Conservation (phyloP, 768 basidiomycete genomes). For the Tephrocybe sp. region DNA sequence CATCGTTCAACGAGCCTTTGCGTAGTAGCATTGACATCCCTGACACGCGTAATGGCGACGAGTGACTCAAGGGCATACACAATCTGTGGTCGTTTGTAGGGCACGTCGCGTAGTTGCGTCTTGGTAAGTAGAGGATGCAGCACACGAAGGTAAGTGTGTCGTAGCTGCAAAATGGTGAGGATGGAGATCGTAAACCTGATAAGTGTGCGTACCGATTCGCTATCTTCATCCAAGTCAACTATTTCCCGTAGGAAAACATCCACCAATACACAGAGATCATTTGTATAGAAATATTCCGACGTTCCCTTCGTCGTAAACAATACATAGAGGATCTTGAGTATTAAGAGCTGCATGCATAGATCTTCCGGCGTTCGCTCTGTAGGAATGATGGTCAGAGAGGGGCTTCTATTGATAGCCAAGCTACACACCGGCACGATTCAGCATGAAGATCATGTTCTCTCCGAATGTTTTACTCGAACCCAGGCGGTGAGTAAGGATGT, state of each 20-base stretch:
- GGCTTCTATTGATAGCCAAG: not conserved
- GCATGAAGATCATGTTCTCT: slow-evolving; percentile 98
- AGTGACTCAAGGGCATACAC: slow-evolving; percentile 80
- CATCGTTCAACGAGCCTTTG: slow-evolving; percentile 91
- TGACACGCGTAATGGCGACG: slow-evolving; percentile 68
- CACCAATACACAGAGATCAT: slow-evolving; percentile 93
- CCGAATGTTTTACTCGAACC: slow-evolving; percentile 94
- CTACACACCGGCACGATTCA: slow-evolving; percentile 86
- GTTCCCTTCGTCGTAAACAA: slow-evolving; percentile 93
- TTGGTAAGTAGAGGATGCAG: slow-evolving; percentile 93
- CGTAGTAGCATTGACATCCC: slow-evolving; percentile 85
- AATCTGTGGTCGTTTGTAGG: slow-evolving; percentile 93
- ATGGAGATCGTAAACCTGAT: not conserved
- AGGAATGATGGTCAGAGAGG: not conserved
- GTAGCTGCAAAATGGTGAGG: slow-evolving; percentile 50
- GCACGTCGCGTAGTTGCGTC: slow-evolving; percentile 81
- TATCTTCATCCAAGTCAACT: slow-evolving; percentile 88
- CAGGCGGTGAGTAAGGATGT: slow-evolving; percentile 80
- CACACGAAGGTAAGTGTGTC: slow-evolving; percentile 96
- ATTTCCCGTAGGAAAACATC: slow-evolving; percentile 98
- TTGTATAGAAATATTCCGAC: slow-evolving; percentile 96
- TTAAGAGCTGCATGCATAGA: slow-evolving; percentile 90
- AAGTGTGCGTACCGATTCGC: slow-evolving; percentile 68
- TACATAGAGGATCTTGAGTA: slow-evolving; percentile 92
- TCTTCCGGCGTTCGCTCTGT: slow-evolving; percentile 86